Base-by-base conservation (phyloP, 2,329 filamentous ascomycete species). In the Tetracladium maxilliforme region DNA sequence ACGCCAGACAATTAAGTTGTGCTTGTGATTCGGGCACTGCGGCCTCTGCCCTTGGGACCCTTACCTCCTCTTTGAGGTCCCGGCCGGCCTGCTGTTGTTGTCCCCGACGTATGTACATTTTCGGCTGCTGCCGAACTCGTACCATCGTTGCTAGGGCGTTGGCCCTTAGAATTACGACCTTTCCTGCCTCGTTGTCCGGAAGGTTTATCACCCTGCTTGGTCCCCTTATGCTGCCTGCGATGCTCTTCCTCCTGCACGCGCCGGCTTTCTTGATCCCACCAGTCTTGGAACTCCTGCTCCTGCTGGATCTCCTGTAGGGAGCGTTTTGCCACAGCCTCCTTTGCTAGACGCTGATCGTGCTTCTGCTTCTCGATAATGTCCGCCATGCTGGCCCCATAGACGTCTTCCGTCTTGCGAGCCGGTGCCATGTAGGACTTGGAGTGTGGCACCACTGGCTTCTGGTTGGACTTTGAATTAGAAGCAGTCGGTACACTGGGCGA, bases 261-360 rank as follows among this genome's bases (percentile, higher is more conserved):
- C 31, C 64, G 64, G 39, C 75, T 83, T 48, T 93, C 86, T 33
- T 79, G 73, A 36, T 92, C 82, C 84, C 84, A 93, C 84, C 86
- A 93, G 45, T 92, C 75, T 45, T 94, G 82, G 45, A 98, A 98
- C 25, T 83, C 83, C 44, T 98, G 90, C 50, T 98, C 90, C 36
- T 90, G 73, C 47, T 98, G 90, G 30, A 98, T 98, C 34, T 95
- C 90, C 42, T 92, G 75, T 16, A 98, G 55, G 34, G 81, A 90
- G 28, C 87, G 69, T 52, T 92, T 94, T 3, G 84, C 81, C 8
- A 74, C 74, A 1, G 84, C 82, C 44, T 93, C 86, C 26, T 71
- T 76, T 32, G 92, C 73, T 11, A 70, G 67, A 29, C 83, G 71
- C 43, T 92, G 90, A 45, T 94, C 86, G 7, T 70, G 70, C 45